A percentile compares a stretch with the other conserved stretches of the same genome.
Evolutionary conservation across 768 basidiomycete genomes (phyloP).

Genomic region (Nevesoporus exiguus): DNA sequence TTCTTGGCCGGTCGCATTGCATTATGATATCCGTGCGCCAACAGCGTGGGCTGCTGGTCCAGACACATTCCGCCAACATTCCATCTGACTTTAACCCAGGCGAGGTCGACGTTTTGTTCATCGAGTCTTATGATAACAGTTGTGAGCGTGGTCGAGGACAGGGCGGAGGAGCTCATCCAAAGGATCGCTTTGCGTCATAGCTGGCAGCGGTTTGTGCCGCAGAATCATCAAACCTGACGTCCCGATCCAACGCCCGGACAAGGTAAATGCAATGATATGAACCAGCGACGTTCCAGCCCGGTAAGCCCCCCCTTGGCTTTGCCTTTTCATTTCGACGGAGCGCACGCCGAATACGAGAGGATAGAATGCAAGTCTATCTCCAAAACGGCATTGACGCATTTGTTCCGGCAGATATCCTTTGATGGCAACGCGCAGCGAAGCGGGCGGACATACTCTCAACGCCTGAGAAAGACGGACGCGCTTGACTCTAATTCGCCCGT

Average conservation of each 20-base stretch:
- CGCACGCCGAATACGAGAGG: not conserved
- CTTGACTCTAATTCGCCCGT: slow-evolving; percentile 2
- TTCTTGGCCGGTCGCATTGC: not conserved
- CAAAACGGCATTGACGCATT: not conserved
- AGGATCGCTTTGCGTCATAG: not conserved
- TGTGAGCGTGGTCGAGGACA: not conserved
- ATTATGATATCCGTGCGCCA: slow-evolving; percentile 5
- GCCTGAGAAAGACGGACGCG: slow-evolving; percentile 1
- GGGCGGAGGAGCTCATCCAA: not conserved
- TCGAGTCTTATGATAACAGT: not conserved
- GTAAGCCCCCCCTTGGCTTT: not conserved
- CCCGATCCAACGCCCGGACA: slow-evolving; percentile 1
- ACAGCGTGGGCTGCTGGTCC: not conserved
- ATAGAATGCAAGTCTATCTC: not conserved
- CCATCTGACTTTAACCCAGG: not conserved
- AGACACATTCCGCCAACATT: not conserved
- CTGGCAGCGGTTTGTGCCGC: not conserved
- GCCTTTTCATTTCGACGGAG: not conserved
- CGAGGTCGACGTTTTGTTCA: not conserved
- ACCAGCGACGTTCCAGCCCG: not conserved
- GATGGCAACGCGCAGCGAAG: not conserved
- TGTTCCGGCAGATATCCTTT: slow-evolving; percentile 1
- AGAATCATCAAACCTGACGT: not conserved
- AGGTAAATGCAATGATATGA: not conserved
- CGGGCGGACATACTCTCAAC: not conserved